These are phyloP conservation scores for Aspergillus egyptiacus DNA, from an alignment of 495 filamentous ascomycete species.

Conservation along the genomic window DNA sequence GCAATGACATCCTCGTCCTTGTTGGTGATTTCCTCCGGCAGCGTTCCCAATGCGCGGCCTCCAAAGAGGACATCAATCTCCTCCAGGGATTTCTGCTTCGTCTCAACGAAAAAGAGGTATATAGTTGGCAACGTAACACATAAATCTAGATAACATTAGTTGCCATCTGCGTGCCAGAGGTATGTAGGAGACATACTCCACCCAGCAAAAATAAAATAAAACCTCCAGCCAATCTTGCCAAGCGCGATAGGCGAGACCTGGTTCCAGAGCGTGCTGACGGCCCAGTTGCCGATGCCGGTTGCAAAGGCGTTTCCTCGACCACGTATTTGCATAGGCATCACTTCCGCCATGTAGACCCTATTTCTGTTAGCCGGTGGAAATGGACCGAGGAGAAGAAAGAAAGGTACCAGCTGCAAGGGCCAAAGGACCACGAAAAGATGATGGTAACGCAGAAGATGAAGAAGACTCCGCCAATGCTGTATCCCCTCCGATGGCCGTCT, in stretches of 20 bases:
- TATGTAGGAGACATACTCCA: slow-evolving; percentile 26
- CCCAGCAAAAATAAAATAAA: slow-evolving; percentile 43
- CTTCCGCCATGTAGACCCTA: slow-evolving; percentile 44
- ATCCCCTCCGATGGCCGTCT: slow-evolving; percentile 27
- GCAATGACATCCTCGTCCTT: slow-evolving; percentile 17
- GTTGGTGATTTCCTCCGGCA: slow-evolving; percentile 32
- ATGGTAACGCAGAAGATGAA: slow-evolving; percentile 46
- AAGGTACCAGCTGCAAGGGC: slow-evolving; percentile 40
- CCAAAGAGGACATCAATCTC: slow-evolving; percentile 54
- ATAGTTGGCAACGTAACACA: slow-evolving; percentile 34
- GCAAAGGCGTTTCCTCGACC: slow-evolving; percentile 44
- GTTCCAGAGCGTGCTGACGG: slow-evolving; percentile 44
- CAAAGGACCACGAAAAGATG: slow-evolving; percentile 43
- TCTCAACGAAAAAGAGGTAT: slow-evolving; percentile 52
- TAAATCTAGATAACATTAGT: slow-evolving; percentile 20
- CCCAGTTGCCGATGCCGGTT: slow-evolving; percentile 45
- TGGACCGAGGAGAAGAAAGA: neutral
- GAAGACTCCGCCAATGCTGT: slow-evolving; percentile 42
- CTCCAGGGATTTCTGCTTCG: slow-evolving; percentile 49
- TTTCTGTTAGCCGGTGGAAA: neutral
- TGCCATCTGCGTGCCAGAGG: neutral
- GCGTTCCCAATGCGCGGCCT: slow-evolving; percentile 37
- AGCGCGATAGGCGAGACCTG: slow-evolving; percentile 47
- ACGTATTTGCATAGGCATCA: slow-evolving; percentile 48
- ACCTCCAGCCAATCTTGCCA: slow-evolving; percentile 38